Evolutionary conservation across 495 filamentous ascomycete species (phyloP).

Genomic region (Trichoderma orchidacearum): DNA sequence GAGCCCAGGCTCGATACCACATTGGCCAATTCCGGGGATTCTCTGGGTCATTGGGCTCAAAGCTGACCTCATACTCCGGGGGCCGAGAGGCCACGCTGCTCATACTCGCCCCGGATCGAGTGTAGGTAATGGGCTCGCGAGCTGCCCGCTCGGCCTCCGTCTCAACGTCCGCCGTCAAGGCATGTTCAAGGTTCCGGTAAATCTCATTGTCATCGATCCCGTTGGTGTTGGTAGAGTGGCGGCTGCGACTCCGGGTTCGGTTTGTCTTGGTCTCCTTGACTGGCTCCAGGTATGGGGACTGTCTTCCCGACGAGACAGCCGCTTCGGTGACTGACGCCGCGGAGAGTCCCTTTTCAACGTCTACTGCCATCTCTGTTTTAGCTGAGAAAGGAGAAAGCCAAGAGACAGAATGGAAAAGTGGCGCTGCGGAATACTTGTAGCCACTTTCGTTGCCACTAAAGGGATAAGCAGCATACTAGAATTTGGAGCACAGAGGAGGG

Average conservation of each 20-base stretch:
- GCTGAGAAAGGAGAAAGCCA: neutral
- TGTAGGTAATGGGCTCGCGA: conserved; percentile 8
- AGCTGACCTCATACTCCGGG: conserved; percentile 65
- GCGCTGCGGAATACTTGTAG: neutral
- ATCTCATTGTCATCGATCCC: neutral
- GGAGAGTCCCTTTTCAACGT: neutral
- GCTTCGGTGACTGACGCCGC: neutral
- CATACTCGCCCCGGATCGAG: conserved; percentile 33
- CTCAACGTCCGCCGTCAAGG: neutral
- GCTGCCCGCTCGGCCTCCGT: neutral
- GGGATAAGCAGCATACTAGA: too few species aligned
- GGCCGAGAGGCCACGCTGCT: conserved; percentile 45
- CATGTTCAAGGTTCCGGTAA: neutral
- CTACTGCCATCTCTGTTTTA: neutral
- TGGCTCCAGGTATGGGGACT: neutral
- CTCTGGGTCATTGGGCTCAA: conserved; percentile 48
- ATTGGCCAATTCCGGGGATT: conserved; percentile 70
- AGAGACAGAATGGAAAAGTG: neutral
- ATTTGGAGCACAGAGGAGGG: too few species aligned
- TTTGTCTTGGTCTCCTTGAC: neutral
- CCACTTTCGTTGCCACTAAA: neutral
- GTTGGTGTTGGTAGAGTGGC: neutral
- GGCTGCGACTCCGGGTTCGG: neutral
- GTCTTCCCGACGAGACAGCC: neutral
- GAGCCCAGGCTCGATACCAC: conserved; percentile 48